Evolutionary conservation across 1,284 basidiomycete species (phyloP).

Genomic region (Lentinula novae-zelandiae): DNA sequence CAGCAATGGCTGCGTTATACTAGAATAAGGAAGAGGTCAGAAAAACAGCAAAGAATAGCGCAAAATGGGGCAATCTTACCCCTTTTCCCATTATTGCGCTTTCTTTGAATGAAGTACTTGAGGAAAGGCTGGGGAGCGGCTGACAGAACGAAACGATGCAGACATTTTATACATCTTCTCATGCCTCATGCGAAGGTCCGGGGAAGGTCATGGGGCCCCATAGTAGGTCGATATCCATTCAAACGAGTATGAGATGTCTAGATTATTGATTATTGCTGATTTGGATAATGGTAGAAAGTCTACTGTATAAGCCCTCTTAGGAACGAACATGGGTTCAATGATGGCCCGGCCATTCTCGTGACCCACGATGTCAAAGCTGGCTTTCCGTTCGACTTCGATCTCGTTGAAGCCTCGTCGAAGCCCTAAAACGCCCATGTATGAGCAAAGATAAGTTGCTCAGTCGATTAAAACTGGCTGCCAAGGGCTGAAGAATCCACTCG

Average conservation of each 20-base stretch:
- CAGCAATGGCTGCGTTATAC: conserved; percentile 11
- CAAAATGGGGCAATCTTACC: conserved; percentile 10
- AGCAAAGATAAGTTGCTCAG: too few species aligned
- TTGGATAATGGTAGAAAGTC: not conserved
- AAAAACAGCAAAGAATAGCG: too few species aligned
- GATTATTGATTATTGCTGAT: not conserved
- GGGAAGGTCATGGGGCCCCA: conserved; percentile 8
- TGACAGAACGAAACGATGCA: not conserved
- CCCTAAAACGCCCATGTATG: too few species aligned
- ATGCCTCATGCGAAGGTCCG: not conserved
- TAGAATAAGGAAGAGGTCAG: not conserved
- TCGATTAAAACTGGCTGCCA: too few species aligned
- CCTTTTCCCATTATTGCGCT: conserved; percentile 20
- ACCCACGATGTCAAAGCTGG: not conserved
- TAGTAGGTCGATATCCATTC: not conserved
- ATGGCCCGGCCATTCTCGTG: not conserved
- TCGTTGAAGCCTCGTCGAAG: too few species aligned
- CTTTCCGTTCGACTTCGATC: not conserved
- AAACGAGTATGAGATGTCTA: not conserved
- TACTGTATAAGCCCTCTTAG: not conserved
- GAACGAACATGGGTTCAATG: not conserved
- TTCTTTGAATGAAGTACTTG: not conserved
- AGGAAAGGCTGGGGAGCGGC: not conserved
- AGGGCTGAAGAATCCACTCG: too few species aligned
- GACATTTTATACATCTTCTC: not conserved